A percentile compares a stretch with the other conserved stretches of the same genome.
These are phyloP conservation scores for Salix udensis DNA, from an alignment of 345 rosid genomes.

Conservation along the genomic window DNA sequence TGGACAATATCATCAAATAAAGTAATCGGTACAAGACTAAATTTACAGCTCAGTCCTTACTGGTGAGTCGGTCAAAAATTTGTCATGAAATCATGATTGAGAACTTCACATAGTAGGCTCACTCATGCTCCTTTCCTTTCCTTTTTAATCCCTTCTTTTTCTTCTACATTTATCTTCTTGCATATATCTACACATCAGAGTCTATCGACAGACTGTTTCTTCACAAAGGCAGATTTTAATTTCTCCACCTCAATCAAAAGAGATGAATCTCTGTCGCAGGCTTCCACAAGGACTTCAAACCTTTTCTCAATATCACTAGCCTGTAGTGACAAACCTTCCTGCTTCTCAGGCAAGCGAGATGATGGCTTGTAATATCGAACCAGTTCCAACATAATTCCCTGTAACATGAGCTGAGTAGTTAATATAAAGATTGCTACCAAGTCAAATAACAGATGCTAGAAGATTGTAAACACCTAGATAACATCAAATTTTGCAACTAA, in stretches of 20 bases:
- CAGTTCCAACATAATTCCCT: conserved; percentile 74
- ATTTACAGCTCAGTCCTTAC: too few species aligned
- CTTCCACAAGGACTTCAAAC: conserved; percentile 46
- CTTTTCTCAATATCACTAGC: conserved; percentile 26
- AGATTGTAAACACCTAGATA: too few species aligned
- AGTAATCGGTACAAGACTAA: too few species aligned
- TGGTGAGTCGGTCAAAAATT: too few species aligned
- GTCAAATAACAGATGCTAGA: background rate
- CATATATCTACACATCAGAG: background rate
- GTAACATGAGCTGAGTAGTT: background rate
- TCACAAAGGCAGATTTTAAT: conserved; percentile 32
- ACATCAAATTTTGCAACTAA: background rate
- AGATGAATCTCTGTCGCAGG: conserved; percentile 58
- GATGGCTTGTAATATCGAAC: conserved; percentile 33
- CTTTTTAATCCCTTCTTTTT: too few species aligned
- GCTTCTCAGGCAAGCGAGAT: conserved; percentile 15
- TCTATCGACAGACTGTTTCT: background rate
- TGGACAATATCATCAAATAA: too few species aligned
- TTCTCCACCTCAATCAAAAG: conserved; percentile 57
- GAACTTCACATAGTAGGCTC: too few species aligned
- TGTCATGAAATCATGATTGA: too few species aligned
- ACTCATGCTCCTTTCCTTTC: too few species aligned
- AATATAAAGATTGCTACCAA: background rate
- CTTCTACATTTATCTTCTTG: background rate
- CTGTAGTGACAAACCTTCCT: conserved; percentile 17